Base-by-base conservation (phyloP, 306 rosid species). In the Cercis canadensis region DNA sequence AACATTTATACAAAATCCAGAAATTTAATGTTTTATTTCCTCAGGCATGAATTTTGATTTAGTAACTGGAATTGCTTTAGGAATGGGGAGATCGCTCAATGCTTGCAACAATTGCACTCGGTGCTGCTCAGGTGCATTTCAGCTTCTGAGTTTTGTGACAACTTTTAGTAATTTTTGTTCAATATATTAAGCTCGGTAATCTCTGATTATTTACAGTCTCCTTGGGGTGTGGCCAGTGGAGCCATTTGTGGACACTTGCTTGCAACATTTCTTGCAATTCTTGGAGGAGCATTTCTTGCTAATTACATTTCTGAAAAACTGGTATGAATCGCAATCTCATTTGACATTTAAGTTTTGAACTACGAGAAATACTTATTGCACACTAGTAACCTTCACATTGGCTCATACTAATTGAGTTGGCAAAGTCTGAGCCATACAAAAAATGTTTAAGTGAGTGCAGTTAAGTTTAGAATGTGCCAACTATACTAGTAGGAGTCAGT, bases 81-180 rank as follows among this genome's bases (percentile, higher is more conserved):
- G 99, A 95, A 91, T 95, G 99, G 97, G 97, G 99, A 46, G 99
- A 95, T 77, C 97, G 96, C 33, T 95, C 97, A 31, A 91, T 95
- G 99, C 99, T 95, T 74, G 99, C 96, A 33, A 95, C 96, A 49
- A 91, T 95, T 29, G 99, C 99, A 9, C 97, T 95, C 0, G 92
- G 88, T 39, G 99, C 97, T 72, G 99, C 96, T 36, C 97, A 91
- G 99, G 99, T 95, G 56, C 56, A 44, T 64, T 76, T 79, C 75
- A 62, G 54, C 57, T 53, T 70, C 45, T 17, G 33, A 12, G 36
- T 53, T 70, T 39, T 17, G 33, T 9, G 36, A 64, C 69, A 62
- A 72, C 55, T 41, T 18, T 55, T 15, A 43, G 15, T 70, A 24
- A 59, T 13, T 34, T 56, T 61, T 72, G 13, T 43, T 33, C 52